Conservation (phyloP, 257 asterid species). For the Primulina tabacum region DNA sequence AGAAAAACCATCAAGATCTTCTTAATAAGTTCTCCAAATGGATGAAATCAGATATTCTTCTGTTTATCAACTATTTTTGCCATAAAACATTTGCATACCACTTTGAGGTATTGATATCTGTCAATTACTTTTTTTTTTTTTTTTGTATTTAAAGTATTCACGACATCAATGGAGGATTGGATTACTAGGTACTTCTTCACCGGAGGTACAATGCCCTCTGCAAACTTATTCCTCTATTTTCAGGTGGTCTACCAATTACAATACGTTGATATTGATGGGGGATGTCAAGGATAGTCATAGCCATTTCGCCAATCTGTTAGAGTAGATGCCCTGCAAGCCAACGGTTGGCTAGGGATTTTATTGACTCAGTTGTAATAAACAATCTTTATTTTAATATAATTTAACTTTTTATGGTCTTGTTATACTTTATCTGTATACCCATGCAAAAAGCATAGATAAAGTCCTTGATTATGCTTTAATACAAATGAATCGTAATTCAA, state of each 20-base stretch:
- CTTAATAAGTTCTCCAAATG: conserved; percentile 82
- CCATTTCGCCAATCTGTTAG: not conserved
- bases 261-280: not conserved
- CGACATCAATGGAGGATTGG: conserved; percentile 78
- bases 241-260: conserved; percentile 49
- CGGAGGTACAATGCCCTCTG: conserved; percentile 95
- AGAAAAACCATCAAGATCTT: conserved; percentile 80
- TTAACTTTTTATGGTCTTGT: no score
- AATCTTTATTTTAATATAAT: no score
- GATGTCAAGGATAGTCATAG: no score
- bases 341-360: no score
- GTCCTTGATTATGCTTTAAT: no score
- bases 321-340: no score
- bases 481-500: no score
- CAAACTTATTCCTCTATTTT: conserved; percentile 87
- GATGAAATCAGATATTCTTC: conserved; percentile 76
- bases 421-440: no score
- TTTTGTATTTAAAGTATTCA: no score
- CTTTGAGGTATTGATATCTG: conserved; percentile 60
- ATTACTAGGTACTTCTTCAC: conserved; percentile 88
- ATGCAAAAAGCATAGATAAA: no score
- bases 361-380: no score
- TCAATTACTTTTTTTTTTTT: no score
- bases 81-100: conserved; percentile 89
- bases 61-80: conserved; percentile 82